Evolutionary conservation across 176 grass and related monocot species (phyloP).

Genomic region (Lolium rigidum): DNA sequence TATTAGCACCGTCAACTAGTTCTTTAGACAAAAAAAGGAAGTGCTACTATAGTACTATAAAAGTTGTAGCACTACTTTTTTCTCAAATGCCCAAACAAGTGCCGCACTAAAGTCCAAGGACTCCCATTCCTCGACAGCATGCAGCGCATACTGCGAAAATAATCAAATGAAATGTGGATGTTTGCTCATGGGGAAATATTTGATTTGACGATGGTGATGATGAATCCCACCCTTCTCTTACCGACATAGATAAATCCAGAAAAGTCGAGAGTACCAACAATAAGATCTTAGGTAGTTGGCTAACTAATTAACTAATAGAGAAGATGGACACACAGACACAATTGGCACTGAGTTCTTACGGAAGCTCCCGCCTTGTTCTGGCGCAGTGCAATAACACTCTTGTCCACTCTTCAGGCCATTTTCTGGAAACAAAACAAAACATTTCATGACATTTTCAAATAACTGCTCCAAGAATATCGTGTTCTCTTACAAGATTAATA

Average conservation of each 20-base stretch:
- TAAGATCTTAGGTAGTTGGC: slow-evolving; percentile 16
- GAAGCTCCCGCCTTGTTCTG: neutral
- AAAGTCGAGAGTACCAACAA: slow-evolving; percentile 30
- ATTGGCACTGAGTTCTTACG: neutral
- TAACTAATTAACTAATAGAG: slow-evolving; percentile 37
- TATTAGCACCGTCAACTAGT: slow-evolving; percentile 29
- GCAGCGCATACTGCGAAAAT: neutral
- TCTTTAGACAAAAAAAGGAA: neutral
- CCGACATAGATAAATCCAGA: slow-evolving; percentile 16
- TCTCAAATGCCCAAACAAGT: slow-evolving; percentile 34
- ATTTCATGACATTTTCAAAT: slow-evolving; percentile 21
- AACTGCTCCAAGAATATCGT: neutral
- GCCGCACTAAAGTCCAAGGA: slow-evolving; percentile 32
- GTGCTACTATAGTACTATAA: neutral
- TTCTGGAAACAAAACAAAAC: neutral
- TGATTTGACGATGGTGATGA: neutral
- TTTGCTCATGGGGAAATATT: slow-evolving; percentile 2
- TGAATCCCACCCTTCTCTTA: slow-evolving; percentile 33
- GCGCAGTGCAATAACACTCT: neutral
- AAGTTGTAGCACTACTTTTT: slow-evolving; percentile 11
- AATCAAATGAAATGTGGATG: slow-evolving; percentile 24
- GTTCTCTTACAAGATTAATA: neutral
- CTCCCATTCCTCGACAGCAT: slow-evolving; percentile 21
- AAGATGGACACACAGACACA: neutral
- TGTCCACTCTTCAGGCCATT: neutral